A percentile compares a stretch with the other conserved stretches of the same genome.
These are phyloP conservation scores for Trypanosoma brucei DNA, from an alignment of 208 protist genomes.

Conservation along the genomic window DNA sequence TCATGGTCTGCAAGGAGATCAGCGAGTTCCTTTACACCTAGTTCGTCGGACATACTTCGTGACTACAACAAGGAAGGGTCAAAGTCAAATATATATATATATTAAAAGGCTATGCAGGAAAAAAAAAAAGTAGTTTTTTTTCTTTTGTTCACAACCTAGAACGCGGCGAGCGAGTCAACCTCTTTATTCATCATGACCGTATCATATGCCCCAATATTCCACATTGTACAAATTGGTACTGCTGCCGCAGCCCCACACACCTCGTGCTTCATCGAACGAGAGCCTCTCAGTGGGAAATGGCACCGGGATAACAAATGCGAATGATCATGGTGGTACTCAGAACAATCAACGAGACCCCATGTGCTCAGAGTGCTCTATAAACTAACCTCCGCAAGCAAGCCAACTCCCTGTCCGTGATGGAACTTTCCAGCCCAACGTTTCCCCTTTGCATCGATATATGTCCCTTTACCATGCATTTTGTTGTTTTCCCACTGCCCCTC, in stretches of 20 bases:
- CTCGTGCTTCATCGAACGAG: too few relatives aligned
- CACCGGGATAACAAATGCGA: too few relatives aligned
- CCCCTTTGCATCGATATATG: slow-evolving; percentile 63
- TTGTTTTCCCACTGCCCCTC: slow-evolving; percentile 77
- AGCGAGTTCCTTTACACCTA: slow-evolving; percentile 70
- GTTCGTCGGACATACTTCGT: slow-evolving; percentile 47
- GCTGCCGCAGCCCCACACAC: too few relatives aligned
- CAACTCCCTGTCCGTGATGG: slow-evolving; percentile 35
- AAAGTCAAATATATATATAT: slow-evolving; percentile 20
- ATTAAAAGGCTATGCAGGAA: slow-evolving; percentile 17
- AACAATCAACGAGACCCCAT: neutral
- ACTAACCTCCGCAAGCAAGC: slow-evolving; percentile 47
- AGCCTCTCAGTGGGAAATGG: too few relatives aligned
- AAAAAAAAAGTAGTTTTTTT: slow-evolving; percentile 16
- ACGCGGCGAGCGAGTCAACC: neutral
- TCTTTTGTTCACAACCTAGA: neutral
- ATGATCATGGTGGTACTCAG: too few relatives aligned
- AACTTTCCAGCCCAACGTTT: slow-evolving; percentile 81
- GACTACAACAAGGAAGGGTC: neutral
- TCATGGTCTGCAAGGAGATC: slow-evolving; percentile 40
- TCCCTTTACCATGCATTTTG: slow-evolving; percentile 81
- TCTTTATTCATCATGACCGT: neutral
- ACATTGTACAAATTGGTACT: too few relatives aligned
- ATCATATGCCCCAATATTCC: neutral
- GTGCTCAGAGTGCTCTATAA: slow-evolving; percentile 1